Conservation (phyloP, 129 eudicot genomes). For the Flaveria brownii region DNA sequence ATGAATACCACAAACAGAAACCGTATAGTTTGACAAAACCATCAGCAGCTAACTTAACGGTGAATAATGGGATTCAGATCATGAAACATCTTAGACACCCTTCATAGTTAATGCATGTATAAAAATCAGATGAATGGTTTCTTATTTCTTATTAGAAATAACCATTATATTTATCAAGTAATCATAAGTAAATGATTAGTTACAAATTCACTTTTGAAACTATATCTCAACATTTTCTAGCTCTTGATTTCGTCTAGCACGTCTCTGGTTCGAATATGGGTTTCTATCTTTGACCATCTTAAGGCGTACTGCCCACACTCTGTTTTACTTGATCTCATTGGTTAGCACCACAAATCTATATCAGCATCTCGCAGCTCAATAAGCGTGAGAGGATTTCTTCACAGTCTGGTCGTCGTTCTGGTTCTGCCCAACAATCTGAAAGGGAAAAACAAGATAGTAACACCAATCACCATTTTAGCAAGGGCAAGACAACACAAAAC, state of each 20-base stretch:
- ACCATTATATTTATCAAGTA: background rate
- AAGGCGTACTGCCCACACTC: background rate
- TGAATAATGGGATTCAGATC: constrained; percentile 89
- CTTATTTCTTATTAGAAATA: background rate
- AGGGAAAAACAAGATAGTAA: background rate
- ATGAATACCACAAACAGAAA: no score
- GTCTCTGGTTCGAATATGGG: background rate
- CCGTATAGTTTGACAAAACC: constrained; percentile 54
- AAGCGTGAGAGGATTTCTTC: constrained; percentile 71
- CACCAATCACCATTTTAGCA: background rate
- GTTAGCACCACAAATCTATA: constrained; percentile 25
- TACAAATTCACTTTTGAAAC: constrained; percentile 5
- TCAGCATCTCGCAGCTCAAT: constrained; percentile 59
- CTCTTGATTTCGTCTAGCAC: background rate
- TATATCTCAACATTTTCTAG: constrained; percentile 9
- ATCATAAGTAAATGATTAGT: background rate
- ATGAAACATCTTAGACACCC: constrained; percentile 81
- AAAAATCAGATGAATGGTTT: background rate
- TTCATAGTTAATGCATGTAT: no score
- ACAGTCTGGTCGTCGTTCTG: constrained; percentile 74
- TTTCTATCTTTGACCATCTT: background rate
- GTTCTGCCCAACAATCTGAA: constrained; percentile 90
- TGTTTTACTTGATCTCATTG: background rate
- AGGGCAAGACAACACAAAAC: background rate
- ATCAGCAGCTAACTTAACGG: constrained; percentile 52